These are phyloP conservation scores for Pulveroboletus sp. DNA, from an alignment of 768 basidiomycete species.

Conservation along the genomic window DNA sequence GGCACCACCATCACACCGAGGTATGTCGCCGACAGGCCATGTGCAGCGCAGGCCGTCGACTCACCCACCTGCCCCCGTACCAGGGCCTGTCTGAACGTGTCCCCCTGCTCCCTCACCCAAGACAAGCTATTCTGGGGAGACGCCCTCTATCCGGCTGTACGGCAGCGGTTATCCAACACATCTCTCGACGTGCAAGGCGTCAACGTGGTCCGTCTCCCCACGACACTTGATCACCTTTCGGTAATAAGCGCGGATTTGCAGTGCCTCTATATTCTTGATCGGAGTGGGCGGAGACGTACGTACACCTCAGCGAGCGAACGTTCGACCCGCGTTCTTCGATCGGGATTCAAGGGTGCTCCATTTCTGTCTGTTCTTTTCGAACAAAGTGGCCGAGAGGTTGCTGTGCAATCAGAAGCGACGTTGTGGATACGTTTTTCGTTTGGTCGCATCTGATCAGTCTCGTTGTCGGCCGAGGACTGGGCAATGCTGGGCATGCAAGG, in stretches of 20 bases:
- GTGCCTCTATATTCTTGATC: slow-evolving; percentile 6
- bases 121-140: not conserved
- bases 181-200: slow-evolving; percentile 4
- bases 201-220: slow-evolving; percentile 7
- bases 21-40: slow-evolving; percentile 5
- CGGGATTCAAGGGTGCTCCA: not conserved
- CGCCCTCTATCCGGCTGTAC: not conserved
- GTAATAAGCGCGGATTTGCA: slow-evolving; percentile 8
- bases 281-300: slow-evolving; percentile 3
- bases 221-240: slow-evolving; percentile 3
- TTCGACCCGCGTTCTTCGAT: not conserved
- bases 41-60: not conserved
- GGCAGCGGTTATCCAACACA: not conserved
- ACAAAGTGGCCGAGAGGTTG: slow-evolving; percentile 1
- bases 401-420: not conserved
- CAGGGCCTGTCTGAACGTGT: not conserved
- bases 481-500: slow-evolving; percentile 4
- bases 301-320: slow-evolving; percentile 1
- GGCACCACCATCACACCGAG: slow-evolving; percentile 1
- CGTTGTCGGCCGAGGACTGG: not conserved
- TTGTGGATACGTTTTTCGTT: not conserved
- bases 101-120: too few relatives aligned
- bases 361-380: not conserved
- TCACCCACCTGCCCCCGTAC: not conserved
- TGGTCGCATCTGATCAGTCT: slow-evolving; percentile 5